Conservation (phyloP, 2,329 filamentous ascomycete species). For the Fusarium tanahbumbuense region DNA sequence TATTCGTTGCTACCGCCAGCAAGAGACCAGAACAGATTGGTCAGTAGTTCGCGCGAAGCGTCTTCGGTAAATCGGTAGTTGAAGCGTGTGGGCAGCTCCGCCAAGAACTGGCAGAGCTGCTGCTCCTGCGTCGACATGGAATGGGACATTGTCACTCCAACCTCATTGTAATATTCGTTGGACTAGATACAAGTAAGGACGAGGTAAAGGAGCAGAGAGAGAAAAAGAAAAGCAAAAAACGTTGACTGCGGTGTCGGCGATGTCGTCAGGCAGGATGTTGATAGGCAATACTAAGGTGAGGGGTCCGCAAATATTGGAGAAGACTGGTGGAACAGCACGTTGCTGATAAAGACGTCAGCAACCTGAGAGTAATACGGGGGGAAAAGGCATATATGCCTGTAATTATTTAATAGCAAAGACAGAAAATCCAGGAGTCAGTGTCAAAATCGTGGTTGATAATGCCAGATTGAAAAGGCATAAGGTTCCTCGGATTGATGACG, state of each 20-base stretch:
- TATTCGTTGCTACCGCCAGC: slow-evolving; percentile 80
- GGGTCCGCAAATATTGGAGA: slow-evolving; percentile 39
- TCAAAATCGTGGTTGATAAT: slow-evolving; percentile 5
- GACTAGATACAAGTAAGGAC: not conserved
- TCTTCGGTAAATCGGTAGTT: slow-evolving; percentile 79
- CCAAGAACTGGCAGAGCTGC: slow-evolving; percentile 85
- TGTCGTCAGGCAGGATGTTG: slow-evolving; percentile 41
- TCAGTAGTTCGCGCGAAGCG: slow-evolving; percentile 78
- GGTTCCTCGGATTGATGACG: slow-evolving; percentile 12
- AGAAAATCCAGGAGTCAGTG: not conserved
- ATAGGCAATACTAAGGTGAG: slow-evolving; percentile 27
- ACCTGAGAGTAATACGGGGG: slow-evolving; percentile 10
- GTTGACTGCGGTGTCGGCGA: slow-evolving; percentile 37
- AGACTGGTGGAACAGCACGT: slow-evolving; percentile 37
- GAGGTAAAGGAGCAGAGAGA: not conserved
- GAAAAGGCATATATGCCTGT: slow-evolving; percentile 4
- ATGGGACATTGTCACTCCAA: slow-evolving; percentile 60
- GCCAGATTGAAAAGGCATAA: slow-evolving; percentile 2
- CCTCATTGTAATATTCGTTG: slow-evolving; percentile 44
- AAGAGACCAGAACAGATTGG: slow-evolving; percentile 87
- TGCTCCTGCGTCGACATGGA: slow-evolving; percentile 76
- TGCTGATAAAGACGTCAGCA: slow-evolving; percentile 36
- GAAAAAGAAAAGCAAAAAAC: slow-evolving; percentile 11
- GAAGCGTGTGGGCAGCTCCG: slow-evolving; percentile 79
- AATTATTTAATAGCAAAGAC: not conserved